Evolutionary conservation across 2,329 filamentous ascomycete species (phyloP).

Genomic region (Fusarium nurragi): DNA sequence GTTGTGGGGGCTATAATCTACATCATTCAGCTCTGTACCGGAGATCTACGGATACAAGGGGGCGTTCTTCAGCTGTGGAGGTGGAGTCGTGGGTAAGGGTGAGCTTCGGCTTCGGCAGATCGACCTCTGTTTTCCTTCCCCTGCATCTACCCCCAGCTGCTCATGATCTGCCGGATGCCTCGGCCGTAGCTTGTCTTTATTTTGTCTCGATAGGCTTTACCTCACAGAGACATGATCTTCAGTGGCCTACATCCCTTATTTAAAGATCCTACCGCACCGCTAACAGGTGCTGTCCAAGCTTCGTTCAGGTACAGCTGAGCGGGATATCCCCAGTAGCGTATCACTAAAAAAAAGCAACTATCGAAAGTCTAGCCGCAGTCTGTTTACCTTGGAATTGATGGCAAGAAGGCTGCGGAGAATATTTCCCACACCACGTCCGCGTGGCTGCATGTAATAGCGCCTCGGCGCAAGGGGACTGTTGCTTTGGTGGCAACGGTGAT

Average conservation of each 20-base stretch:
- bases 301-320: constrained; percentile 2
- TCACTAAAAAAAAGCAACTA: not conserved
- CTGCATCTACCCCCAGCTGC: not conserved
- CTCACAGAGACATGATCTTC: not conserved
- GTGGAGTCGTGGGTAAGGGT: too few species aligned
- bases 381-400: too few species aligned
- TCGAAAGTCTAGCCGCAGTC: constrained; percentile 13
- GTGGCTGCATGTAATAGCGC: constrained; percentile 5
- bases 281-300: not conserved
- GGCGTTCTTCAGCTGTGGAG: not conserved
- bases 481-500: constrained; percentile 26
- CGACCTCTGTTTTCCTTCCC: constrained; percentile 1
- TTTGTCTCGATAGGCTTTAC: not conserved
- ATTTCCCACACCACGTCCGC: not conserved
- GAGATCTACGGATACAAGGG: not conserved
- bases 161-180: too few species aligned
- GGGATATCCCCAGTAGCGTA: not conserved
- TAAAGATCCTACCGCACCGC: not conserved
- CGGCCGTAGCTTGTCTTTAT: too few species aligned
- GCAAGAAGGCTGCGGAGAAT: not conserved
- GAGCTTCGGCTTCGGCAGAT: constrained; percentile 26
- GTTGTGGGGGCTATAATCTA: not conserved
- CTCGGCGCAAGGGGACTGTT: constrained; percentile 11
- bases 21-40: not conserved
- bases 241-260: not conserved